These are phyloP conservation scores for Cinnamomum micranthum DNA, from an alignment of 164 flowering plant genomes.

Conservation along the genomic window DNA sequence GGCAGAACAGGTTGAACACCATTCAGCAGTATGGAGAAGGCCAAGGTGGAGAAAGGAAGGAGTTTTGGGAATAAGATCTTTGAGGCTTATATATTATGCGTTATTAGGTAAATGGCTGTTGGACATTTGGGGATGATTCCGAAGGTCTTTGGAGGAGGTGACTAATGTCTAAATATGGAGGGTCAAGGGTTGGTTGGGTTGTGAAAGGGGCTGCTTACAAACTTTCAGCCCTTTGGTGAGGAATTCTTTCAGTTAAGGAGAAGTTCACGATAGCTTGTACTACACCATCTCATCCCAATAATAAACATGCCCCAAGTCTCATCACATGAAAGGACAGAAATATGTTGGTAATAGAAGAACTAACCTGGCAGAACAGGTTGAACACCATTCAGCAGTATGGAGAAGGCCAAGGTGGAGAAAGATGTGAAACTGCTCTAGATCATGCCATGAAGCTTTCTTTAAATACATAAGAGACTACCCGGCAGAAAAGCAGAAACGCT, in stretches of 20 bases:
- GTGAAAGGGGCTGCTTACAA: neutral
- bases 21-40: slow-evolving; percentile 32
- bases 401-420: slow-evolving; percentile 32
- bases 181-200: neutral
- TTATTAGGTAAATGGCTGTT: neutral
- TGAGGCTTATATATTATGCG: neutral
- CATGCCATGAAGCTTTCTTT: slow-evolving; percentile 20
- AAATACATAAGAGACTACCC: slow-evolving; percentile 25
- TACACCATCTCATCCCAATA: too few species aligned
- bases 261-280: too few species aligned
- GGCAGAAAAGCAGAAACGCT: slow-evolving; percentile 21
- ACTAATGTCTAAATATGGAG: neutral
- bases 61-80: too few species aligned
- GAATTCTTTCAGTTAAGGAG: neutral
- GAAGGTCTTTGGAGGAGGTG: neutral
- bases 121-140: neutral
- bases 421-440: slow-evolving; percentile 25
- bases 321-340: too few species aligned
- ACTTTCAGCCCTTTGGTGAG: neutral
- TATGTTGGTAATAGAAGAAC: neutral
- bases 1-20: slow-evolving; percentile 45
- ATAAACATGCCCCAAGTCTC: too few species aligned
- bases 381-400: slow-evolving; percentile 34
- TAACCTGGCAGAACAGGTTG: slow-evolving; percentile 43
- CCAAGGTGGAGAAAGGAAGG: slow-evolving; percentile 26